Conservation (phyloP, 208 protist genomes). For the Crithidia expoeki region DNA sequence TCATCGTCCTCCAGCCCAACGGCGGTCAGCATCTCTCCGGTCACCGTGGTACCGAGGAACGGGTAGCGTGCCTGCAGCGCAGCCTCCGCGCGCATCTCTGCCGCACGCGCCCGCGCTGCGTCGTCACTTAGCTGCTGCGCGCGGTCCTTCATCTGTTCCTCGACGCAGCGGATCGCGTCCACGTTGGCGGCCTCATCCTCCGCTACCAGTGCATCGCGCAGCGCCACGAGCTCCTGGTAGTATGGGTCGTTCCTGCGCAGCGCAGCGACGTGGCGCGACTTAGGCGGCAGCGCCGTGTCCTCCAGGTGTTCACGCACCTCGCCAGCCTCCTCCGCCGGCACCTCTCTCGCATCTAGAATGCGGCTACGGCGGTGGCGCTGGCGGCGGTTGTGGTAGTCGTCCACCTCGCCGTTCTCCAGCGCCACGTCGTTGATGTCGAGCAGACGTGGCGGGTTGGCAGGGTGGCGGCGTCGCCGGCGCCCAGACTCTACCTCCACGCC, state of each 20-base stretch:
- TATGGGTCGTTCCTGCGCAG: constrained; percentile 39
- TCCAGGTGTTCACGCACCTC: constrained; percentile 34
- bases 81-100: constrained; percentile 25
- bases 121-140: constrained; percentile 39
- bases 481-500: constrained; percentile 32
- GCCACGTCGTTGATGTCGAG: constrained; percentile 39
- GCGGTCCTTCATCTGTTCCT: neutral
- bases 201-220: constrained; percentile 20
- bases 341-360: constrained; percentile 15
- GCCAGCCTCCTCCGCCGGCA: constrained; percentile 22
- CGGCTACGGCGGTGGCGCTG: constrained; percentile 31
- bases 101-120: constrained; percentile 13
- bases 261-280: constrained; percentile 20
- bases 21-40: neutral
- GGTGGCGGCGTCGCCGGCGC: constrained; percentile 30
- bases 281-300: constrained; percentile 25
- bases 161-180: constrained; percentile 41
- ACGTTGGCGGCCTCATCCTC: constrained; percentile 43
- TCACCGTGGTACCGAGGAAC: constrained; percentile 20
- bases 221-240: constrained; percentile 40
- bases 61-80: constrained; percentile 28
- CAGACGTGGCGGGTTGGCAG: constrained; percentile 30
- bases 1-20: constrained; percentile 6
- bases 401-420: constrained; percentile 31
- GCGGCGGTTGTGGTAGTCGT: constrained; percentile 35